Base-by-base conservation (phyloP, 257 asterid genomes). In the Dorcoceras hygrometricum region DNA sequence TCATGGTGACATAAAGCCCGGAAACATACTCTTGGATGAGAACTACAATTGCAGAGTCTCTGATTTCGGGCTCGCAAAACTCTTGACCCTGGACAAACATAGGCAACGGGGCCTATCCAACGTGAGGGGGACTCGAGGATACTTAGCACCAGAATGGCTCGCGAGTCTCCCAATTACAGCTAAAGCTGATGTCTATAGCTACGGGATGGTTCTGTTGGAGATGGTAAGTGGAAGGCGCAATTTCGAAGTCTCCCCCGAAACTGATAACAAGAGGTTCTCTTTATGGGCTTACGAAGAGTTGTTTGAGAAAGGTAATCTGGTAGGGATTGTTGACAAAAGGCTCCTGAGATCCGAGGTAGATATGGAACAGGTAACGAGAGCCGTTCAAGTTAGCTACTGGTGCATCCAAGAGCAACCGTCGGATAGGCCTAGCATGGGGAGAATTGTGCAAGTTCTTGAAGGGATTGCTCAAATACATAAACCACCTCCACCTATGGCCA, bases 401-500 rank as follows among this genome's bases (percentile, higher is more conserved):
- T 89, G 95, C 83, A 87, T 87, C 39, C 95, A 89, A 77, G 95
- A 85, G 66, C 92, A 83, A 59, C 87, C 89, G n/a, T 76, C 87
- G 66, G 78, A 70, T 59, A 68, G 96, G 74, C 92, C 95, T 3
- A 71, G 57, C 20, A 89, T 87, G 96, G 90, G 96, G 53, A 85
- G 80, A 65, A 90, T 87, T 36, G 90, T 87, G 79, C 95, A 89
- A 75, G 87, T 89, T 95, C 67, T 87, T 68, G 86, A 87, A 80
- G 96, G 95, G 27, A 73, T 85, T 66, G 54, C 69, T 59, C 81
- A 84, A 59, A 66, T 87, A 7, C 63, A 60, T 10, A 82, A 63
- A 57, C 92, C 96, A 43, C 92, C 95, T 0, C 76, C 86, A 16
- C 86, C 90, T 39, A 60, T 72, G 70, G 74, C 77, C 5, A 53